These are phyloP conservation scores for Agrocybe pediades DNA, from an alignment of 768 basidiomycete species.

Conservation along the genomic window DNA sequence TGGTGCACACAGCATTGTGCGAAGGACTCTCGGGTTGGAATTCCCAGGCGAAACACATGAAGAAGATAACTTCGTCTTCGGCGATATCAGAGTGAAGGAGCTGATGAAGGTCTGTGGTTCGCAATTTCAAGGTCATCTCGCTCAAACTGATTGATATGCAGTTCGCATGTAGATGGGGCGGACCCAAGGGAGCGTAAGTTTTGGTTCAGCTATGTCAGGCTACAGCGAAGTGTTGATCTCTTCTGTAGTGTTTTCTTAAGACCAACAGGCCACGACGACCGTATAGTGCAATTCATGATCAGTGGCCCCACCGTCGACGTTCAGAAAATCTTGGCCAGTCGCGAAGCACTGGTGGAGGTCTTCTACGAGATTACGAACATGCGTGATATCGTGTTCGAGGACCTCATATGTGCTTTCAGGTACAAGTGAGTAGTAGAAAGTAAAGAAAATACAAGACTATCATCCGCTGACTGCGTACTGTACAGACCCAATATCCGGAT, in stretches of 20 bases:
- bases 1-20: slow-evolving; percentile 41
- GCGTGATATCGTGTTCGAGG: slow-evolving; percentile 24
- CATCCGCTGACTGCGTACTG: neutral
- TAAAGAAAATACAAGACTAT: neutral
- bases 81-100: slow-evolving; percentile 41
- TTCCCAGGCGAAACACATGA: slow-evolving; percentile 43
- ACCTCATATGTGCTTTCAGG: slow-evolving; percentile 27
- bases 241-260: slow-evolving; percentile 11
- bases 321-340: slow-evolving; percentile 3
- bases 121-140: neutral
- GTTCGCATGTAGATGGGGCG: slow-evolving; percentile 50
- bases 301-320: slow-evolving; percentile 11
- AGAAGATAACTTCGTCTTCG: slow-evolving; percentile 33
- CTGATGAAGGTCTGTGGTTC: slow-evolving; percentile 32
- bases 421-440: slow-evolving; percentile 22
- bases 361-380: slow-evolving; percentile 24
- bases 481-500: slow-evolving; percentile 23
- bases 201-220: neutral
- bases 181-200: slow-evolving; percentile 32
- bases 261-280: slow-evolving; percentile 14
- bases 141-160: slow-evolving; percentile 11
- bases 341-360: slow-evolving; percentile 20
- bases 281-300: slow-evolving; percentile 9
- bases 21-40: slow-evolving; percentile 37
- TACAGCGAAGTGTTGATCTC: neutral